Evolutionary conservation across 2,329 filamentous ascomycete genomes (phyloP), one percentile per base, ranked within the genome.

Genomic region (Colletotrichum tanaceti): DNA sequence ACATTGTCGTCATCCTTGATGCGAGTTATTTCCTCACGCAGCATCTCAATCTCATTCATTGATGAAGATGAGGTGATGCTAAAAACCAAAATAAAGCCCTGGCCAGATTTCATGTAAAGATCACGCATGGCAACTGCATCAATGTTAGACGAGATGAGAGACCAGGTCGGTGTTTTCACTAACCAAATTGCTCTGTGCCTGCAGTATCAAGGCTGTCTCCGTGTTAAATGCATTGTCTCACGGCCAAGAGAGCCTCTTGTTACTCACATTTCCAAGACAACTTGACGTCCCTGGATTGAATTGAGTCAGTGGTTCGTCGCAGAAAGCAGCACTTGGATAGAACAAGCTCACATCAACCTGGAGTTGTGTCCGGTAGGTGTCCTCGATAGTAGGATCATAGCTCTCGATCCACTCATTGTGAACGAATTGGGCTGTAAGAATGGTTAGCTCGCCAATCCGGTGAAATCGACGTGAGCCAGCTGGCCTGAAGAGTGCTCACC

Each of bases 391-490:
- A 18, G 91, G 91, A 78, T 93, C 91, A 80, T 93, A 93, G 78
- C 89, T 92, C 80, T 97, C 93, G 77, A 97, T 95, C 92, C 93
- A 97, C 74, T 97, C 91, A 82, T 96, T 94, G 80, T 96, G 93
- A 60, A 97, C 93, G 76, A 97, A 97, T 85, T 97, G 93, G 75
- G 94, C 93, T 93, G 75, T 75, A 24, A n/a, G 5, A 4, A 28
- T 41, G 22, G 52, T 70, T 41, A 68, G 63, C 24, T 38, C 28
- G 22, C 38, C 16, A 24, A 44, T 18, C n/a, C 11, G 14, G 54
- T 41, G 22, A 32, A 14, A 32, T 38, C 28, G 35, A 47, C 22
- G 18, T 24, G 14, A 49, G 41, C 43, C 55, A 39, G 44, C 50
- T 47, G 38, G 14, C 41, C 43, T 22, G 20, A 24, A 20, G 22